Base-by-base conservation (phyloP, 306 rosid species). In the Gastrolobium villosum region DNA sequence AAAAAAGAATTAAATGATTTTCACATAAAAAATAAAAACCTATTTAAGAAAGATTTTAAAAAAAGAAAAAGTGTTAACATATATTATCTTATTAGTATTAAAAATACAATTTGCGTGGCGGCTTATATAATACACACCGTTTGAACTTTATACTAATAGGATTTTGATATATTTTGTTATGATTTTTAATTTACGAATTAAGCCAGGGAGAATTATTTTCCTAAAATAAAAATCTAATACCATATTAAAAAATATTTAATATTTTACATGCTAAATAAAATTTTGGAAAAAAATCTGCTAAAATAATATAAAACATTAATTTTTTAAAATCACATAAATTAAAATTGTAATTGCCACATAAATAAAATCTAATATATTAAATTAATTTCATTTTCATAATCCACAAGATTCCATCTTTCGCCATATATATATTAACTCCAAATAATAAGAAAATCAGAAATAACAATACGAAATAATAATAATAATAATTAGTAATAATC, bases 181-280 rank as follows among this genome's bases (percentile, higher is more conserved):
- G 20, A 10, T 61, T 76, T 73, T 73, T 60, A 67, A 31, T 57
- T 65, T 6, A 41, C 5, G 62, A 44, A 52, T 43, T 52, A 2
- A 20, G n/a, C 2, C 3, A 35, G 2, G 31, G 7, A 65, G 39
- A 69, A 35, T 26, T 28, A n/a, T 30, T 55, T 65, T 71, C 53
- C 65, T 26, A 76, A 76, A 75, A 71, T 59, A 71, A 0, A 64
- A 86, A 55, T 69, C 7, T 4, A 86, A 70, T 76, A 48, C 45
- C 36, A 79, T 35, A 69, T 39, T 81, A 74, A 82, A 61, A 34
- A 60, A 54, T 30, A 73, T 75, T 83, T 4, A 77, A 74, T 81
- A 77, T 77, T 62, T 36, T 39, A 67, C 31, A 32, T 3, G 34
- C 2, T n/a, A 35, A 68, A 74, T 63, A 44, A 75, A 44, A 74